Conservation (phyloP, 1,139 yeast genomes). For the Saccharomycopsis hybrid region DNA sequence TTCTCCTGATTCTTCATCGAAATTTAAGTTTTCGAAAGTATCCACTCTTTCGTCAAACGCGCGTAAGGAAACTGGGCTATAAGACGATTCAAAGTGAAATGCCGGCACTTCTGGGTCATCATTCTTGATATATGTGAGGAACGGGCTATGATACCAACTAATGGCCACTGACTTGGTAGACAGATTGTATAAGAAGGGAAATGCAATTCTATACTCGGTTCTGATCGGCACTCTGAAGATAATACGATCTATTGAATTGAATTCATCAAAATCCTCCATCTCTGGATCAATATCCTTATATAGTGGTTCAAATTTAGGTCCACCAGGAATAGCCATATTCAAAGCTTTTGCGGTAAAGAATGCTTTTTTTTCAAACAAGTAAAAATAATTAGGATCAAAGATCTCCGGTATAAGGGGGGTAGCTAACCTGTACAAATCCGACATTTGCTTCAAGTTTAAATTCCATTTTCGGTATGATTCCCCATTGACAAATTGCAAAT, state of each 20-base stretch:
- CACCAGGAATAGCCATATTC: slow-evolving; percentile 85
- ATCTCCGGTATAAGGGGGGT: slow-evolving; percentile 60
- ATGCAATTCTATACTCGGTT: slow-evolving; percentile 82
- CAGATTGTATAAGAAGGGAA: slow-evolving; percentile 79
- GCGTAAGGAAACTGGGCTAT: slow-evolving; percentile 51
- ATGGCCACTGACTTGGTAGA: slow-evolving; percentile 59
- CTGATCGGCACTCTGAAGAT: slow-evolving; percentile 71
- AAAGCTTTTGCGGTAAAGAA: slow-evolving; percentile 88
- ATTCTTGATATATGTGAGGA: slow-evolving; percentile 39
- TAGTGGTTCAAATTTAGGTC: slow-evolving; percentile 94
- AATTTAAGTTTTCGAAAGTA: slow-evolving; percentile 22
- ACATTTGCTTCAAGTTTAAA: slow-evolving; percentile 54
- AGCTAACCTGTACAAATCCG: slow-evolving; percentile 59
- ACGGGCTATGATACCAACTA: slow-evolving; percentile 58
- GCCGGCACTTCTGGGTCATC: slow-evolving; percentile 50
- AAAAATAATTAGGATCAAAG: slow-evolving; percentile 50
- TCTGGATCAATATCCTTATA: slow-evolving; percentile 61
- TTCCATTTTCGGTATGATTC: slow-evolving; percentile 73
- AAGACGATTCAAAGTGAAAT: slow-evolving; percentile 46
- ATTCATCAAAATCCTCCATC: slow-evolving; percentile 78
- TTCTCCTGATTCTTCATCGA: slow-evolving; percentile 29
- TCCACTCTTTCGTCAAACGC: slow-evolving; percentile 26
- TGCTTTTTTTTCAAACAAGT: slow-evolving; percentile 69
- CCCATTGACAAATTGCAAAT: slow-evolving; percentile 53
- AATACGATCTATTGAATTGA: slow-evolving; percentile 80